Percentiles rank a stretch among this genome's conserved stretches.
Evolutionary conservation across 805 yeast species (phyloP).

Genomic region (Metschnikowia koreensis): DNA sequence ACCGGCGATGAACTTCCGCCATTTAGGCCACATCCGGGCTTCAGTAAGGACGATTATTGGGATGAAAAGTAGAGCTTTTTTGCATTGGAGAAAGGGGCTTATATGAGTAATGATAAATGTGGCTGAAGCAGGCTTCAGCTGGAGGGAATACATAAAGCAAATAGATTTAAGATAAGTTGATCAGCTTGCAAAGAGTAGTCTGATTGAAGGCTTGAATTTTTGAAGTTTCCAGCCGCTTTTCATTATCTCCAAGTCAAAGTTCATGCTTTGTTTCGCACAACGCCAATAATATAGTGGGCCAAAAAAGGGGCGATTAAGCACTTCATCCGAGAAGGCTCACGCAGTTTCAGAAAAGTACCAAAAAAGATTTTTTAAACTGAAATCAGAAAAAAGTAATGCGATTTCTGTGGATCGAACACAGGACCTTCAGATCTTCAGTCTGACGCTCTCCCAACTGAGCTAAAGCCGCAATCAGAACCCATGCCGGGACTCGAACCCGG

Average conservation of each 20-base stretch:
- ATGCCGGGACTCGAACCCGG: slow-evolving; percentile 24
- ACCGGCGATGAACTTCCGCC: slow-evolving; percentile 34
- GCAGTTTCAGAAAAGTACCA: too few species aligned
- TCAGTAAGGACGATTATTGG: slow-evolving; percentile 46
- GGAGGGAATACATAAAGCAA: not conserved
- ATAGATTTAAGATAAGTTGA: too few species aligned
- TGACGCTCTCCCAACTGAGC: slow-evolving; percentile 36
- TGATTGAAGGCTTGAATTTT: too few species aligned
- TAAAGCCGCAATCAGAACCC: slow-evolving; percentile 25
- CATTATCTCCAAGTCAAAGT: too few species aligned
- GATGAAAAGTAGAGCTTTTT: slow-evolving; percentile 27
- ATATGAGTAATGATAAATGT: not conserved
- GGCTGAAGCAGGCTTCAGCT: slow-evolving; percentile 1
- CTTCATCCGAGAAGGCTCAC: too few species aligned
- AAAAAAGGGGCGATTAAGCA: too few species aligned
- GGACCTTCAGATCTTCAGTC: slow-evolving; percentile 29
- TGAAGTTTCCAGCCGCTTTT: too few species aligned
- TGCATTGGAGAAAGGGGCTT: not conserved
- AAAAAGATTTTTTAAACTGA: too few species aligned
- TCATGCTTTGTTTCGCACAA: too few species aligned
- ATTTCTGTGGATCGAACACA: slow-evolving; percentile 24
- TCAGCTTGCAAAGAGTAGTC: too few species aligned
- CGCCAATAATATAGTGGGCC: too few species aligned
- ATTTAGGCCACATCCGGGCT: slow-evolving; percentile 48
- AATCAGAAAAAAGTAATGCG: slow-evolving; percentile 16